Percentiles rank a stretch among this genome's conserved stretches.
Evolutionary conservation across 1,284 basidiomycete species (phyloP).

Genomic region (Rhodotorula sp.): DNA sequence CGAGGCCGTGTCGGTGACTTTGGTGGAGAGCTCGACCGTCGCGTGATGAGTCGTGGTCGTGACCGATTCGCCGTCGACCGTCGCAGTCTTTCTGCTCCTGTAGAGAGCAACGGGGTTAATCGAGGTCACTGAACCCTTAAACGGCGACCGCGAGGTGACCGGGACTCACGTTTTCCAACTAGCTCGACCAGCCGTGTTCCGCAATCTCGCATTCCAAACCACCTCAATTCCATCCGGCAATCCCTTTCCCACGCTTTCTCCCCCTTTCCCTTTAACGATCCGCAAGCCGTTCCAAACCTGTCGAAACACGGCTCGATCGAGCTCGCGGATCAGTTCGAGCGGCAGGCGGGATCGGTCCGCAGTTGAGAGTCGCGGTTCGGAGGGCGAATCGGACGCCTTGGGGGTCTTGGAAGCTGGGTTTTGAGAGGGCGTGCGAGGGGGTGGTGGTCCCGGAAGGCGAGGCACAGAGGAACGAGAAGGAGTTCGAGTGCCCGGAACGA

Average conservation of each 20-base stretch:
- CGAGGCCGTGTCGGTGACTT: constrained; percentile 71
- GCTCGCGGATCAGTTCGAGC: constrained; percentile 22
- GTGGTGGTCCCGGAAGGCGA: background rate
- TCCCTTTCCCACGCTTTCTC: constrained; percentile 50
- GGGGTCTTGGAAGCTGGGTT: background rate
- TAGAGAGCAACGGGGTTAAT: no score
- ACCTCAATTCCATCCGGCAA: constrained; percentile 63
- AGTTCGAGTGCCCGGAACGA: background rate
- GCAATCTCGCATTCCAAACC: constrained; percentile 68
- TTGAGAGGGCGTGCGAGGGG: background rate
- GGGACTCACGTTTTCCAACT: constrained; percentile 64
- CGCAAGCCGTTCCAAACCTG: constrained; percentile 18
- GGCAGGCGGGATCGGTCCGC: constrained; percentile 19
- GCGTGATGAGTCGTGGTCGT: constrained; percentile 45
- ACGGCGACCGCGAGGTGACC: no score
- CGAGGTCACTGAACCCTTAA: no score
- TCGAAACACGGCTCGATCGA: constrained; percentile 33
- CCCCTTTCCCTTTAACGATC: background rate
- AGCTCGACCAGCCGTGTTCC: constrained; percentile 74
- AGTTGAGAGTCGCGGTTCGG: constrained; percentile 9
- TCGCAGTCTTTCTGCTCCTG: background rate
- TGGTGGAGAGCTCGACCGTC: constrained; percentile 68
- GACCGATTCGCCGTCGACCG: background rate
- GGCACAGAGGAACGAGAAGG: background rate
- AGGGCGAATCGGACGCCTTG: background rate